These are phyloP conservation scores for Kwoniella newhampshirensis DNA, from an alignment of 768 basidiomycete genomes.

Conservation along the genomic window DNA sequence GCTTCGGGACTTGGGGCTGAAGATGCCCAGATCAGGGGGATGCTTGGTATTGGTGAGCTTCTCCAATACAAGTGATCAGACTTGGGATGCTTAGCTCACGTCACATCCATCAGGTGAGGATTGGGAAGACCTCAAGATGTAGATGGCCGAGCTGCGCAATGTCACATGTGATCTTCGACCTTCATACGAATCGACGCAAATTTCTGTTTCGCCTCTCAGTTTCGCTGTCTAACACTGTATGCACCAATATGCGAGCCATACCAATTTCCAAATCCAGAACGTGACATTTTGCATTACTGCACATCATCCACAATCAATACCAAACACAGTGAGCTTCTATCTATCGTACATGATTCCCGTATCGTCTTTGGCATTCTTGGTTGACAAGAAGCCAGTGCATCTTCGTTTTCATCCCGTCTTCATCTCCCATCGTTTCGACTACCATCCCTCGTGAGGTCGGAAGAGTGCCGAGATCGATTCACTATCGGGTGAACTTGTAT, in stretches of 20 bases:
- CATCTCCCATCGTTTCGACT: neutral
- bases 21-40: constrained; percentile 13
- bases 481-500: constrained; percentile 18
- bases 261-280: no score
- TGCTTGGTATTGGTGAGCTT: constrained; percentile 35
- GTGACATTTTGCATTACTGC: no score
- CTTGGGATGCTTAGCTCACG: constrained; percentile 2
- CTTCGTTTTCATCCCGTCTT: neutral
- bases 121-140: constrained; percentile 35
- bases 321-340: constrained; percentile 1
- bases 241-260: no score
- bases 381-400: neutral
- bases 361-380: neutral
- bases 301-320: neutral
- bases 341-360: constrained; percentile 4
- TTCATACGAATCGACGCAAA: neutral
- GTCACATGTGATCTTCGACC: neutral
- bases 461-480: constrained; percentile 53
- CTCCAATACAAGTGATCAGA: neutral
- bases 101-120: constrained; percentile 25
- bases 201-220: neutral
- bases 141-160: neutral
- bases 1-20: constrained; percentile 20
- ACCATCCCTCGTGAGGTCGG: constrained; percentile 32
- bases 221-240: no score